These are phyloP conservation scores for Amoeboaphelidium protococcarum DNA, from an alignment of 371 early-diverging fungal species.

Conservation along the genomic window DNA sequence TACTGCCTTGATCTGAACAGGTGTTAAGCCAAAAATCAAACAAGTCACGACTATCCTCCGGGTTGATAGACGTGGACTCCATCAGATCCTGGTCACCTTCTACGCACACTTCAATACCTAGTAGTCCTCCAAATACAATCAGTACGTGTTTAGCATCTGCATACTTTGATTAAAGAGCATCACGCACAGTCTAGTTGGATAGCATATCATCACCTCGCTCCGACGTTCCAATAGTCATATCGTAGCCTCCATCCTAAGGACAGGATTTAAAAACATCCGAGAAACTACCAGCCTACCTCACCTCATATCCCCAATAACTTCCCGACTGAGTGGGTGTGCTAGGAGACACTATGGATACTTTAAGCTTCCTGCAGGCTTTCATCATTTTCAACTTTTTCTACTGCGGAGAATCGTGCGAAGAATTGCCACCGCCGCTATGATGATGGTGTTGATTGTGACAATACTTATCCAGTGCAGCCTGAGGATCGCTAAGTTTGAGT, in stretches of 20 bases:
- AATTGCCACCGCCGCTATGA: no score
- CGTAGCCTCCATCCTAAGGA: constrained; percentile 33
- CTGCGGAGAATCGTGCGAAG: no score
- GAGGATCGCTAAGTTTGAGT: constrained; percentile 23
- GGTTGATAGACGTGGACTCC: constrained; percentile 20
- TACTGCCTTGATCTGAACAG: constrained; percentile 26
- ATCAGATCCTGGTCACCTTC: constrained; percentile 37
- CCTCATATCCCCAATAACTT: constrained; percentile 54
- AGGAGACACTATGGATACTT: no score
- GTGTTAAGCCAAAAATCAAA: constrained; percentile 37
- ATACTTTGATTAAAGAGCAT: background rate
- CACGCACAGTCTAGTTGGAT: background rate
- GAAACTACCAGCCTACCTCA: constrained; percentile 29
- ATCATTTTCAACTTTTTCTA: no score
- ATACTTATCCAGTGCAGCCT: no score
- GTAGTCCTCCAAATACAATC: constrained; percentile 37
- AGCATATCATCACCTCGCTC: constrained; percentile 25
- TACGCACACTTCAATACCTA: constrained; percentile 35
- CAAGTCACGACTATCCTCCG: constrained; percentile 28
- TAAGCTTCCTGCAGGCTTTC: no score
- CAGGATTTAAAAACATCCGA: constrained; percentile 30
- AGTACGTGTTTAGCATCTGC: constrained; percentile 19
- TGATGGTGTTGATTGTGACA: no score
- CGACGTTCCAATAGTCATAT: constrained; percentile 33
- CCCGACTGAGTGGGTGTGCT: no score